Conservation (phyloP, 768 basidiomycete species). For the Candolleomyces efflorescens region DNA sequence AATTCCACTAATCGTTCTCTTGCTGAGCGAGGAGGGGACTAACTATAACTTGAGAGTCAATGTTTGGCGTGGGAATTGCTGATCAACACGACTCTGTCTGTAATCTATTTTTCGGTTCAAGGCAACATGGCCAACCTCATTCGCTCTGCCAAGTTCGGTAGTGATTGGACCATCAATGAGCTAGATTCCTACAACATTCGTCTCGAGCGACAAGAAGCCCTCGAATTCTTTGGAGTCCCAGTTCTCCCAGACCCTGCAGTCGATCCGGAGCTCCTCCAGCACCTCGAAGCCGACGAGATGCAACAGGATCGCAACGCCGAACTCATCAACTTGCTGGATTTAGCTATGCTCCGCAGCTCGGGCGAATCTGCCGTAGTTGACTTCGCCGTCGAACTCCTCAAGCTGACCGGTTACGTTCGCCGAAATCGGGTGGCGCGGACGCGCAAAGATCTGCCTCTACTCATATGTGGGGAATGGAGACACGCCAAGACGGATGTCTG, state of each 20-base stretch:
- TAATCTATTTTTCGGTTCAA: no score
- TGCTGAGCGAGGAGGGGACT: no score
- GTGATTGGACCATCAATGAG: slow-evolving; percentile 6
- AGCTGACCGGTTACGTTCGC: slow-evolving; percentile 20
- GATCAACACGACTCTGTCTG: no score
- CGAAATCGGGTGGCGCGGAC: slow-evolving; percentile 17
- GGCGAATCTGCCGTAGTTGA: slow-evolving; percentile 25
- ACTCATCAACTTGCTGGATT: slow-evolving; percentile 20
- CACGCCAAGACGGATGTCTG: slow-evolving; percentile 27
- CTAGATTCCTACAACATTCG: slow-evolving; percentile 7
- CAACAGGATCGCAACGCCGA: slow-evolving; percentile 16
- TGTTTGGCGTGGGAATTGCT: no score
- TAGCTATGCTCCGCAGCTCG: slow-evolving; percentile 15
- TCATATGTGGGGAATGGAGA: slow-evolving; percentile 22
- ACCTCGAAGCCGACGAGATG: slow-evolving; percentile 19
- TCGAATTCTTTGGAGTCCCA: slow-evolving; percentile 6
- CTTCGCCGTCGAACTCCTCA: slow-evolving; percentile 23
- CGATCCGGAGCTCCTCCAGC: slow-evolving; percentile 20
- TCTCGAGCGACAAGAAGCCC: neutral
- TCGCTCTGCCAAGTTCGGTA: slow-evolving; percentile 6
- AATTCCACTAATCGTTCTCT: no score
- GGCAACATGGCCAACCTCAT: no score
- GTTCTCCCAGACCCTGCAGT: slow-evolving; percentile 19
- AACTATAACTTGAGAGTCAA: no score
- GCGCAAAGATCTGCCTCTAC: slow-evolving; percentile 19